phyloP scores from a whole-genome alignment of 805 yeast genomes.

The Metschnikowia anglica region DNA sequence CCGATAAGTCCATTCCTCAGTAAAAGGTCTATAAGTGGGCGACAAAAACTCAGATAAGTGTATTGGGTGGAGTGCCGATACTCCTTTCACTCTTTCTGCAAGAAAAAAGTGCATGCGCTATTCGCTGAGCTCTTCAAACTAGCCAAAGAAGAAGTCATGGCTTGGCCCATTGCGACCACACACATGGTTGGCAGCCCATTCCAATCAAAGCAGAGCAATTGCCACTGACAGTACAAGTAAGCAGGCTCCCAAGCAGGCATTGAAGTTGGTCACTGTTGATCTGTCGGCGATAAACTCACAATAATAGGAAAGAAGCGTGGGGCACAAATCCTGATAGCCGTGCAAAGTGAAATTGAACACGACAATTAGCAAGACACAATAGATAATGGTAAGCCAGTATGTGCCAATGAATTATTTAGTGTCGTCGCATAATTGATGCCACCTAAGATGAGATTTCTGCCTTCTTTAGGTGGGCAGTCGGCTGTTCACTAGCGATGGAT shows the following conservation, averaged over 20 bases:
- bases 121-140: conserved; percentile 33
- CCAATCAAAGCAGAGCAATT: conserved; percentile 40
- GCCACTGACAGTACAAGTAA: conserved; percentile 44
- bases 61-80: conserved; percentile 71
- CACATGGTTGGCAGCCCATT: conserved; percentile 34
- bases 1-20: conserved; percentile 51
- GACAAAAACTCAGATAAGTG: conserved; percentile 62
- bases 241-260: conserved; percentile 45
- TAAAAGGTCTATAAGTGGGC: conserved; percentile 13
- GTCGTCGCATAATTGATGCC: conserved; percentile 13
- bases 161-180: conserved; percentile 36
- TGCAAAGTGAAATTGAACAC: conserved; percentile 44
- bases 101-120: conserved; percentile 59
- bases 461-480: conserved; percentile 12
- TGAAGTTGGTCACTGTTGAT: conserved; percentile 40
- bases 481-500: conserved; percentile 37
- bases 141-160: conserved; percentile 39
- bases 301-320: conserved; percentile 37
- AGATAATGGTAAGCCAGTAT: conserved; percentile 63
- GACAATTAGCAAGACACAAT: conserved; percentile 50
- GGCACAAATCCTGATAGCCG: conserved; percentile 46
- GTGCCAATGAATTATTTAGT: conserved; percentile 32
- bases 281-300: conserved; percentile 31
- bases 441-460: conserved; percentile 11
- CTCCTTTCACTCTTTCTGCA: conserved; percentile 70